Conservation (phyloP, 306 rosid species). For the Trifolium subterraneum region DNA sequence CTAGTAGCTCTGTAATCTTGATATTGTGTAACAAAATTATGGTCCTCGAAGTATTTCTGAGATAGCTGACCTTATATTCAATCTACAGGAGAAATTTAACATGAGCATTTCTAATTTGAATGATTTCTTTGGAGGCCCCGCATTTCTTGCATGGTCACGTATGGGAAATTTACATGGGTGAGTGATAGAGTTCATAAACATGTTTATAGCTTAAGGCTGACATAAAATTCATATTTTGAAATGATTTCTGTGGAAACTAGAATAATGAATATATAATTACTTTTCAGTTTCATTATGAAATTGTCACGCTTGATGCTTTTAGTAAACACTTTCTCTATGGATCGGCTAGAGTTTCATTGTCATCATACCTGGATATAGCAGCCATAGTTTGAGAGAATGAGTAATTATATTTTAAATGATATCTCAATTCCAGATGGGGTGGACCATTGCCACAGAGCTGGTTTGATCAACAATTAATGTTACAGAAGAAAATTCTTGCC, state of each 20-base stretch:
- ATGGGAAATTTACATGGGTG: conserved; percentile 96
- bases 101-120: conserved; percentile 69
- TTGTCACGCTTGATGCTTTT: conserved; percentile 23
- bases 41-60: conserved; percentile 18
- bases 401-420: conserved; percentile 30
- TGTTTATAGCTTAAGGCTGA: too few species aligned
- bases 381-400: conserved; percentile 17
- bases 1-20: conserved; percentile 24
- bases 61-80: conserved; percentile 34
- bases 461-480: conserved; percentile 77
- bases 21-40: conserved; percentile 12
- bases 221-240: too few species aligned
- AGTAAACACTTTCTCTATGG: conserved; percentile 11
- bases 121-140: conserved; percentile 95
- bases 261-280: conserved; percentile 28
- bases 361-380: conserved; percentile 4
- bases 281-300: conserved; percentile 29
- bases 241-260: conserved; percentile 20
- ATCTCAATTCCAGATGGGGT: conserved; percentile 72
- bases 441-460: conserved; percentile 93
- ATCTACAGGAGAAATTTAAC: conserved; percentile 72
- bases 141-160: conserved; percentile 94
- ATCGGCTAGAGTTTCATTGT: conserved; percentile 1
- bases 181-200: conserved; percentile 51
- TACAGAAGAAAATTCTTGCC: conserved; percentile 78